Evolutionary conservation across 345 rosid species (phyloP).

Genomic region (Linum tenue): DNA sequence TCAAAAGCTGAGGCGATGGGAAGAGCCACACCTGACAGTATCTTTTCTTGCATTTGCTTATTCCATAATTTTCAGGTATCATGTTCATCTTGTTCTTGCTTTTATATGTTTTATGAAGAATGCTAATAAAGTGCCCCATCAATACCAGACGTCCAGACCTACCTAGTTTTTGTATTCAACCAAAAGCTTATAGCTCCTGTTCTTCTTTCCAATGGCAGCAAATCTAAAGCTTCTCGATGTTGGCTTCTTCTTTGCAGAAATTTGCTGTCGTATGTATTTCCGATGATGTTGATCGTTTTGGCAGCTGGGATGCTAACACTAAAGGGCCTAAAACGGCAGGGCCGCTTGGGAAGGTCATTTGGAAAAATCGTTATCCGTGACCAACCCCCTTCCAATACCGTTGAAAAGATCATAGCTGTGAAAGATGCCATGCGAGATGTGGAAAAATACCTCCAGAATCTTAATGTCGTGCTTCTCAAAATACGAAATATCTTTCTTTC

Average conservation of each 20-base stretch:
- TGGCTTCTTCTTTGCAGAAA: constrained; percentile 39
- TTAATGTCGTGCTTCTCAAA: constrained; percentile 73
- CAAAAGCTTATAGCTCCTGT: neutral
- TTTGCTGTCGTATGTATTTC: constrained; percentile 61
- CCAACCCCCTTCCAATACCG: constrained; percentile 96
- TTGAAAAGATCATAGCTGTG: constrained; percentile 80
- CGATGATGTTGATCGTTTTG: constrained; percentile 46
- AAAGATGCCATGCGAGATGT: constrained; percentile 88
- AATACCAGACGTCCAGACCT: neutral
- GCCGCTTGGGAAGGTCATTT: constrained; percentile 83
- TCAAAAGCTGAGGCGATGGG: constrained; percentile 77
- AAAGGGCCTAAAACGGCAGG: constrained; percentile 83
- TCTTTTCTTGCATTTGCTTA: constrained; percentile 64
- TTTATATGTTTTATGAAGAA: neutral
- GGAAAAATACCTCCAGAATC: constrained; percentile 73
- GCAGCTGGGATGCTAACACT: constrained; percentile 73
- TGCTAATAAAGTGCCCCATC: neutral
- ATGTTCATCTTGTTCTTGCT: neutral
- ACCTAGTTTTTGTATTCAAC: neutral
- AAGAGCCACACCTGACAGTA: constrained; percentile 74
- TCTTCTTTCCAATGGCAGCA: neutral
- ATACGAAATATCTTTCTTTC: constrained; percentile 66
- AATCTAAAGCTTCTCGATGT: constrained; percentile 9
- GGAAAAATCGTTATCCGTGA: constrained; percentile 76
- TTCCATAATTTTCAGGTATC: constrained; percentile 70